A percentile compares a stretch with the other conserved stretches of the same genome.
phyloP scores from a whole-genome alignment of 139 green algal genomes.

The Nannochloris sp. region DNA sequence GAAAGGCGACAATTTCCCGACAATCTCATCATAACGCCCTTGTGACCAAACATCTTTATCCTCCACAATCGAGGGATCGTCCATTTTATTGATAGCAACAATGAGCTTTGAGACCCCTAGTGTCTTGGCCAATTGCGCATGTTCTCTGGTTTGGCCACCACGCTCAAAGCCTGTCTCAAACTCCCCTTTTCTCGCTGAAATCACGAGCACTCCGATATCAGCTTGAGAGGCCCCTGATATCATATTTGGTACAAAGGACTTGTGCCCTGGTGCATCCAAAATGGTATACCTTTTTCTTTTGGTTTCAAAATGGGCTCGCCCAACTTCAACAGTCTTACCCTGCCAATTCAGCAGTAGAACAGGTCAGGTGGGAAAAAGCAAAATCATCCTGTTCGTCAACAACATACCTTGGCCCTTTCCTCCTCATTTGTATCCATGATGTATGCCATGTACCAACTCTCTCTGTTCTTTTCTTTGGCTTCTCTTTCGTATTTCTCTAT shows the following conservation, averaged over 20 bases:
- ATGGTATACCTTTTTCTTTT: constrained; percentile 85
- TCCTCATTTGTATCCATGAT: constrained; percentile 99
- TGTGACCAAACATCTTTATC: constrained; percentile 48
- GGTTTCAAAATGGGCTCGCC: constrained; percentile 80
- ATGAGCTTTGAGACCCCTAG: constrained; percentile 87
- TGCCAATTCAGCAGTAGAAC: neutral
- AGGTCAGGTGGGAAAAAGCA: neutral
- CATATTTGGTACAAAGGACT: constrained; percentile 98
- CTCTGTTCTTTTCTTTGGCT: constrained; percentile 99
- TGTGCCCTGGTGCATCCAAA: constrained; percentile 94
- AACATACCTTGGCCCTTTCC: constrained; percentile 81
- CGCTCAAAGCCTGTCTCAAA: constrained; percentile 94
- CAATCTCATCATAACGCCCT: constrained; percentile 83
- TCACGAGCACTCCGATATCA: constrained; percentile 83
- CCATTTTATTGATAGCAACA: constrained; percentile 93
- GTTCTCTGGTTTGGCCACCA: constrained; percentile 89
- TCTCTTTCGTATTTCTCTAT: constrained; percentile 99
- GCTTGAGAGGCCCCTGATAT: constrained; percentile 81
- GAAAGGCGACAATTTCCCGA: constrained; percentile 84
- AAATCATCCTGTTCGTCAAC: neutral
- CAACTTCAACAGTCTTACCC: constrained; percentile 97
- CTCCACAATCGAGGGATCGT: constrained; percentile 59
- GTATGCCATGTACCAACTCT: constrained; percentile 98
- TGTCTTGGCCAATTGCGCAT: constrained; percentile 91
- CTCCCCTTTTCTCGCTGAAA: constrained; percentile 74